phyloP scores from a whole-genome alignment of 495 filamentous ascomycete species.

The Aspergillus leporis region DNA sequence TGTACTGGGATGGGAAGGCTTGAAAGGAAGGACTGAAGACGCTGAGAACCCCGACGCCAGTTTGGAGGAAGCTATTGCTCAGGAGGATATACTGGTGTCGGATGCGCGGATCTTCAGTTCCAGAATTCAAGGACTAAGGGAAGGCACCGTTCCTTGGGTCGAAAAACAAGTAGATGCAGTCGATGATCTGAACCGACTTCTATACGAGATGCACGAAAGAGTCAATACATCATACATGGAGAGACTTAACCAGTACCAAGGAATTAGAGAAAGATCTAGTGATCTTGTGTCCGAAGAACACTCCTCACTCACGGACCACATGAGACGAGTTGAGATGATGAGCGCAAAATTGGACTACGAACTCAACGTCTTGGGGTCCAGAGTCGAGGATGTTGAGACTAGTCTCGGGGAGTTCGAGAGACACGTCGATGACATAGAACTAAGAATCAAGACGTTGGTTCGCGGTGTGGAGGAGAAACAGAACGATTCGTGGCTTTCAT shows the following conservation, averaged over 20 bases:
- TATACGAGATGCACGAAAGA: constrained; percentile 60
- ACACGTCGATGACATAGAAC: constrained; percentile 78
- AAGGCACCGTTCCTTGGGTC: constrained; percentile 61
- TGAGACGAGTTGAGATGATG: constrained; percentile 80
- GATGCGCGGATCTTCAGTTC: constrained; percentile 62
- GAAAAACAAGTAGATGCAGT: constrained; percentile 61
- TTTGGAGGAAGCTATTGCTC: constrained; percentile 44
- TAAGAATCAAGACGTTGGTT: constrained; percentile 67
- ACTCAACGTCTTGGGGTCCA: constrained; percentile 73
- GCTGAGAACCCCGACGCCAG: constrained; percentile 25
- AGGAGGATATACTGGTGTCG: constrained; percentile 54
- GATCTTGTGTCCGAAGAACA: constrained; percentile 69
- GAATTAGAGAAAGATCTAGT: constrained; percentile 62
- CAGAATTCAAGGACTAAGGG: constrained; percentile 49
- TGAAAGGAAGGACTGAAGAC: constrained; percentile 38
- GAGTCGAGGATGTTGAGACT: constrained; percentile 86
- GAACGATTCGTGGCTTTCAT: constrained; percentile 55
- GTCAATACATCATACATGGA: constrained; percentile 70
- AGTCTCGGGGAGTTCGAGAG: constrained; percentile 77
- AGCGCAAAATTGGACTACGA: constrained; percentile 94
- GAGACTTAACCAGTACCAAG: constrained; percentile 62
- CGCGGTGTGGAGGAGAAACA: constrained; percentile 62
- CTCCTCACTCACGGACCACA: constrained; percentile 64
- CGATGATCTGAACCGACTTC: constrained; percentile 60
- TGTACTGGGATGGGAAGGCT: constrained; percentile 66